phyloP scores from a whole-genome alignment of 1,284 basidiomycete species.

The Tylopilus sp. region DNA sequence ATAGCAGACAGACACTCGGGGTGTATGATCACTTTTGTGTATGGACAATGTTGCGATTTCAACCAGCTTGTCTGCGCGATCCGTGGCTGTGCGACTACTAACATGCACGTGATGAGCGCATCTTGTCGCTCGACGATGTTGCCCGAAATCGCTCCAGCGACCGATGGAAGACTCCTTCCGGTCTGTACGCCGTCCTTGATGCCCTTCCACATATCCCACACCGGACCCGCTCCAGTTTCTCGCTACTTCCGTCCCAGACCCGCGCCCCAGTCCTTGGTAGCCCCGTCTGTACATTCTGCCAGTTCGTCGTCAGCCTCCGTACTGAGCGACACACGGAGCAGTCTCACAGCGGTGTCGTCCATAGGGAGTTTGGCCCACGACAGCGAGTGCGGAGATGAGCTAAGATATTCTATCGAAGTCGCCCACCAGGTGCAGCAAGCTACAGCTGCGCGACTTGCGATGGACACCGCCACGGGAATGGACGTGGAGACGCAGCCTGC shows the following conservation, averaged over 20 bases:
- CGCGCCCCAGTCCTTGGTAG: slow-evolving; percentile 29
- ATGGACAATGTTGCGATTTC: too few species aligned
- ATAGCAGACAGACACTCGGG: background rate
- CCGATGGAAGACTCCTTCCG: slow-evolving; percentile 23
- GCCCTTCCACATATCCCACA: slow-evolving; percentile 72
- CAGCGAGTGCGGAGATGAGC: background rate
- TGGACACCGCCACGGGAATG: background rate
- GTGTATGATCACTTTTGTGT: too few species aligned
- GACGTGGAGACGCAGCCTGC: slow-evolving; percentile 15
- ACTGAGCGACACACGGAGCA: slow-evolving; percentile 6
- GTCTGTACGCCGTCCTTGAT: slow-evolving; percentile 58
- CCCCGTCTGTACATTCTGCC: slow-evolving; percentile 12
- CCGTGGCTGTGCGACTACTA: too few species aligned
- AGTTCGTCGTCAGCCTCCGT: slow-evolving; percentile 11
- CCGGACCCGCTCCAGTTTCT: slow-evolving; percentile 65
- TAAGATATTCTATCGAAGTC: background rate
- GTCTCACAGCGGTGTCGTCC: slow-evolving; percentile 6
- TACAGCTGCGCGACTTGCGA: background rate
- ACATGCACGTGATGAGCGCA: slow-evolving; percentile 18
- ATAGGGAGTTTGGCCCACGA: background rate
- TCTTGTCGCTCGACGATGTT: slow-evolving; percentile 12
- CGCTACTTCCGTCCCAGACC: slow-evolving; percentile 62
- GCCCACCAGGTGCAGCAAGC: background rate
- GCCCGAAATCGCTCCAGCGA: slow-evolving; percentile 21
- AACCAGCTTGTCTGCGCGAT: too few species aligned